Evolutionary conservation across 2,329 filamentous ascomycete genomes (phyloP).

Genomic region (Claviceps sp.): DNA sequence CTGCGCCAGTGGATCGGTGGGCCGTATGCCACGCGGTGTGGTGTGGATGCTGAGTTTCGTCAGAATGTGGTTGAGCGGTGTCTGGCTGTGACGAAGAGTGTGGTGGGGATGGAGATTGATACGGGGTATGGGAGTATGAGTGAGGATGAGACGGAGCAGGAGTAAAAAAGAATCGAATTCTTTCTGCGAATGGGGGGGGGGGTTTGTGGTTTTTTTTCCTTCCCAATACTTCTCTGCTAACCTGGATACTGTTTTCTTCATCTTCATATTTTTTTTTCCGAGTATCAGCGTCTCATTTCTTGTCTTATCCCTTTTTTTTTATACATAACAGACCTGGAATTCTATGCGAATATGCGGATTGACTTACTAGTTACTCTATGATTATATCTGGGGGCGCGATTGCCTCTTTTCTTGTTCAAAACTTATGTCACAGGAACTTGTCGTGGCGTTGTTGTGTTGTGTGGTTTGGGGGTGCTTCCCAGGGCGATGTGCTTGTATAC

Average conservation of each 20-base stretch:
- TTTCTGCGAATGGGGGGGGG: too few relatives aligned
- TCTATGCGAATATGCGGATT: too few relatives aligned
- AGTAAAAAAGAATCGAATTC: not conserved
- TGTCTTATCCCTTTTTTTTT: too few relatives aligned
- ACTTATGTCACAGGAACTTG: too few relatives aligned
- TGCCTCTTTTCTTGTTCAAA: too few relatives aligned
- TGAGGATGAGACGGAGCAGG: constrained; percentile 26
- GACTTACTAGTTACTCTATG: too few relatives aligned
- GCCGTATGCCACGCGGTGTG: constrained; percentile 34
- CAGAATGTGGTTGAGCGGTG: constrained; percentile 42
- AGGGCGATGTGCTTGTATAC: too few relatives aligned
- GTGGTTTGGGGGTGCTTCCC: too few relatives aligned
- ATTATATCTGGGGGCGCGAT: too few relatives aligned
- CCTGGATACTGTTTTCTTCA: not conserved
- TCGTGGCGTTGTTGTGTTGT: too few relatives aligned
- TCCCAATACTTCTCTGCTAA: not conserved
- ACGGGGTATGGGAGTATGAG: constrained; percentile 47
- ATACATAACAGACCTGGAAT: too few relatives aligned
- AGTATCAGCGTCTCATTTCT: not conserved
- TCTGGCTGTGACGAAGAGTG: constrained; percentile 38
- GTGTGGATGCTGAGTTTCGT: constrained; percentile 37
- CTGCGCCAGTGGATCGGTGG: constrained; percentile 50
- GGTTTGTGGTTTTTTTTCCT: not conserved
- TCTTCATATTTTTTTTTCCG: not conserved
- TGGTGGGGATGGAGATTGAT: constrained; percentile 47